These are phyloP conservation scores for Mortierella sp. DNA, from an alignment of 371 early-diverging fungal species.

Conservation along the genomic window DNA sequence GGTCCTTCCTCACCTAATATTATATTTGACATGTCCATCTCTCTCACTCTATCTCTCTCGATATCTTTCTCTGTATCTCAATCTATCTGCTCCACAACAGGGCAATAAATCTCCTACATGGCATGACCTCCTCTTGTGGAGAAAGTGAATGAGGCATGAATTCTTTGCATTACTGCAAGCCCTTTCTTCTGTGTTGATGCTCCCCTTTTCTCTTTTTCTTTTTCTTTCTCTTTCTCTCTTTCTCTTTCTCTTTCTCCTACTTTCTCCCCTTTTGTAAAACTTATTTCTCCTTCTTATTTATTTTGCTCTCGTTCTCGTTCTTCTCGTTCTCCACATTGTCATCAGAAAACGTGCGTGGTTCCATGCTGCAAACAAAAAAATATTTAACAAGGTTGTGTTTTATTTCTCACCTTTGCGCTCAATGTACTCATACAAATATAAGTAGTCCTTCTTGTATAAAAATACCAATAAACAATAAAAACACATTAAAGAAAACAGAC, in stretches of 20 bases:
- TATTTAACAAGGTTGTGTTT: no score
- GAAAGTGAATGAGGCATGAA: no score
- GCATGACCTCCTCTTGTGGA: no score
- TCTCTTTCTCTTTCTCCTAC: no score
- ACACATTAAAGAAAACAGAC: no score
- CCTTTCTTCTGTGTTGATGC: neutral
- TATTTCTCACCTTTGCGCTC: no score
- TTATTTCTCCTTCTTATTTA: no score
- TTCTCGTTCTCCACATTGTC: constrained; percentile 1
- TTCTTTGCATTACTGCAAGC: neutral
- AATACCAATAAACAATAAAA: no score
- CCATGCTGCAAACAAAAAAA: neutral
- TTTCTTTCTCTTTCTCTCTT: no score
- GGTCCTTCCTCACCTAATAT: no score
- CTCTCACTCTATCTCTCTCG: neutral
- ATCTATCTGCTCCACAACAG: neutral
- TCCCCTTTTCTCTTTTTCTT: neutral
- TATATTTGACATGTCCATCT: neutral
- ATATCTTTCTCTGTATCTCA: neutral
- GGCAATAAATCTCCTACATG: neutral
- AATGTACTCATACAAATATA: no score
- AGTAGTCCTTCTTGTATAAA: no score
- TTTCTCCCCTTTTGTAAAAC: neutral
- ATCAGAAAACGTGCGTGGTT: neutral
- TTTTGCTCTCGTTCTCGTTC: neutral